These are phyloP conservation scores for Helenozyma rhizophorensis DNA, from an alignment of 805 yeast species.

Conservation along the genomic window DNA sequence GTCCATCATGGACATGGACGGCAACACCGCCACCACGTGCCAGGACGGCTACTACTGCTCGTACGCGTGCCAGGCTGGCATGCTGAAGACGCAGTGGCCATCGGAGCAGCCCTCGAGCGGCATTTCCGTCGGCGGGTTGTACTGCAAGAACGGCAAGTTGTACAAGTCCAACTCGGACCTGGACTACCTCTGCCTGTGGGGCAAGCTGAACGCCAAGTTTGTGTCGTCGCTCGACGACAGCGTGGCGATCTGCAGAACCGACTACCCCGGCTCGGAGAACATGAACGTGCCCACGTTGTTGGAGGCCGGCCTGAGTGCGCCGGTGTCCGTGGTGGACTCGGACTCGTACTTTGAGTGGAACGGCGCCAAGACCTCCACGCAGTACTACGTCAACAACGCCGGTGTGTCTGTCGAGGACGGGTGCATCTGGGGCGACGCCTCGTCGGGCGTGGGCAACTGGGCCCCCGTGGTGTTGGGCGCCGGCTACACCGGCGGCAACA, in stretches of 20 bases:
- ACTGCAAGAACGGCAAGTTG: constrained; percentile 57
- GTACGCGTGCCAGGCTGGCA: constrained; percentile 75
- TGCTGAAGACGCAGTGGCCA: constrained; percentile 82
- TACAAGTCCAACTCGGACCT: constrained; percentile 53
- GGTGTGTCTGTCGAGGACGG: constrained; percentile 68
- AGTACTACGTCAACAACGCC: constrained; percentile 72
- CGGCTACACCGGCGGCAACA: constrained; percentile 56
- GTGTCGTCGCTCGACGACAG: constrained; percentile 45
- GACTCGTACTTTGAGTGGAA: constrained; percentile 50
- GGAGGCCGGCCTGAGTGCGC: constrained; percentile 43
- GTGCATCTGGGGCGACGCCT: constrained; percentile 64
- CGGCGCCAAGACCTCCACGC: constrained; percentile 63
- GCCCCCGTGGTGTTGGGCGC: constrained; percentile 78
- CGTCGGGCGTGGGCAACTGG: constrained; percentile 70
- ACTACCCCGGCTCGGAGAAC: constrained; percentile 79
- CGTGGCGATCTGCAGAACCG: constrained; percentile 72
- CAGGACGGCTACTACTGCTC: constrained; percentile 69
- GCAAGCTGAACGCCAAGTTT: constrained; percentile 50
- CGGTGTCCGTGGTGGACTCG: constrained; percentile 57
- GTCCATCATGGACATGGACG: constrained; percentile 43
- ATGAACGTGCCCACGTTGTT: constrained; percentile 72
- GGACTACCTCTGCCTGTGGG: constrained; percentile 64
- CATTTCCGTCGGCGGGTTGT: constrained; percentile 68
- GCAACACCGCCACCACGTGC: constrained; percentile 47
- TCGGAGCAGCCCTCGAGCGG: constrained; percentile 61